Percentiles rank a stretch among this genome's conserved stretches.
Evolutionary conservation across 257 asterid genomes (phyloP).

Genomic region (Cruciata laevipes): DNA sequence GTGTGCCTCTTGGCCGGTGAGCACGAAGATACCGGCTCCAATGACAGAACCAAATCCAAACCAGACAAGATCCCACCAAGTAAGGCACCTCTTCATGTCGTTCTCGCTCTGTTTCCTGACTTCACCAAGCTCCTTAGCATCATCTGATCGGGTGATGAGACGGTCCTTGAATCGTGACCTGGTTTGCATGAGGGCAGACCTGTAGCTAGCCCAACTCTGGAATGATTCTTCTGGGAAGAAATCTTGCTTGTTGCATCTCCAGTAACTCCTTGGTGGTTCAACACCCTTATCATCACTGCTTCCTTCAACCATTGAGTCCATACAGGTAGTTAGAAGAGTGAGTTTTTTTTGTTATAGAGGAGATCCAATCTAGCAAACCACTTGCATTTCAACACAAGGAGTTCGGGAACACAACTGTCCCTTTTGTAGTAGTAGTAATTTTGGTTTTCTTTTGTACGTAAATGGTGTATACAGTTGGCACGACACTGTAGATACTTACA

Average conservation of each 20-base stretch:
- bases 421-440: too few species aligned
- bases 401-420: neutral
- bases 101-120: constrained; percentile 23
- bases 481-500: too few species aligned
- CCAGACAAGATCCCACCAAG: constrained; percentile 37
- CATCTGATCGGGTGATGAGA: constrained; percentile 21
- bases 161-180: constrained; percentile 26
- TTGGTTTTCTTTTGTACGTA: too few species aligned
- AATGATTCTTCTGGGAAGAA: constrained; percentile 37
- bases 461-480: too few species aligned
- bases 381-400: neutral
- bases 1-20: constrained; percentile 31
- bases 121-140: constrained; percentile 23
- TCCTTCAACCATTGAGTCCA: constrained; percentile 17
- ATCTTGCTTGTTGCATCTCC: constrained; percentile 29
- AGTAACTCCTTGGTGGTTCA: constrained; percentile 17
- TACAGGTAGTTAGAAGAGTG: neutral
- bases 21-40: constrained; percentile 36
- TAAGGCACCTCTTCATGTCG: constrained; percentile 26
- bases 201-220: constrained; percentile 27
- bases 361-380: neutral
- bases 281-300: constrained; percentile 1
- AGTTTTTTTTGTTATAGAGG: neutral
- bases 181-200: constrained; percentile 22
- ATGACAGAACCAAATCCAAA: constrained; percentile 36